A percentile compares a stretch with the other conserved stretches of the same genome.
Evolutionary conservation across 129 eudicot species (phyloP).

Genomic region (Mikania micrantha): DNA sequence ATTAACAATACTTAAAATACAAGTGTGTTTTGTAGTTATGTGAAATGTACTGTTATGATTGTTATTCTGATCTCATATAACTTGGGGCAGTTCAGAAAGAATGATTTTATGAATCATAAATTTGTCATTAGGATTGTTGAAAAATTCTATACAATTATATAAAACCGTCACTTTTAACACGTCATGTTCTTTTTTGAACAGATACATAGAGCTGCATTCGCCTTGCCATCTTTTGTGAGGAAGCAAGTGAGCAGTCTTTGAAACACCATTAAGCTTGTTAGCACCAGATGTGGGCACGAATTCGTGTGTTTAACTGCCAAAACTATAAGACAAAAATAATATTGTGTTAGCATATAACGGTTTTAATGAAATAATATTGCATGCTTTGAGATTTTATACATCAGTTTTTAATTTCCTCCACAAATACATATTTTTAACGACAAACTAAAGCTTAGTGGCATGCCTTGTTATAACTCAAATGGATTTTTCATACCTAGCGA

Average conservation of each 20-base stretch:
- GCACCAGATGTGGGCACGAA: not conserved
- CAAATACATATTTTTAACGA: too few relatives aligned
- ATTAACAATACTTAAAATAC: too few relatives aligned
- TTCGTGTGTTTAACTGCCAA: not conserved
- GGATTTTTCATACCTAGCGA: too few relatives aligned
- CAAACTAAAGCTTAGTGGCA: too few relatives aligned
- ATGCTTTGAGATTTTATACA: not conserved
- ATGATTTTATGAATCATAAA: not conserved
- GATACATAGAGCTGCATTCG: slow-evolving; percentile 34
- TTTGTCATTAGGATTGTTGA: not conserved
- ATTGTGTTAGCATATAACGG: not conserved
- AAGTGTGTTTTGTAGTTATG: too few relatives aligned
- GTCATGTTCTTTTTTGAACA: slow-evolving; percentile 3
- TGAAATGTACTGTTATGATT: too few relatives aligned
- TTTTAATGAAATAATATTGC: not conserved
- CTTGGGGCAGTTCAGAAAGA: not conserved
- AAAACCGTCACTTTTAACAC: not conserved
- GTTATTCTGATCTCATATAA: not conserved
- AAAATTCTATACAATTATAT: too few relatives aligned
- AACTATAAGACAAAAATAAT: not conserved
- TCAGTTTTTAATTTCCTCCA: not conserved
- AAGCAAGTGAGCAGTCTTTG: slow-evolving; percentile 26
- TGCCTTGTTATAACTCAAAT: too few relatives aligned
- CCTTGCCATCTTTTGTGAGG: slow-evolving; percentile 31
- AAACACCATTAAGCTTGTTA: not conserved